These are phyloP conservation scores for Botrytis deweyae DNA, from an alignment of 2,329 filamentous ascomycete genomes.

Conservation along the genomic window DNA sequence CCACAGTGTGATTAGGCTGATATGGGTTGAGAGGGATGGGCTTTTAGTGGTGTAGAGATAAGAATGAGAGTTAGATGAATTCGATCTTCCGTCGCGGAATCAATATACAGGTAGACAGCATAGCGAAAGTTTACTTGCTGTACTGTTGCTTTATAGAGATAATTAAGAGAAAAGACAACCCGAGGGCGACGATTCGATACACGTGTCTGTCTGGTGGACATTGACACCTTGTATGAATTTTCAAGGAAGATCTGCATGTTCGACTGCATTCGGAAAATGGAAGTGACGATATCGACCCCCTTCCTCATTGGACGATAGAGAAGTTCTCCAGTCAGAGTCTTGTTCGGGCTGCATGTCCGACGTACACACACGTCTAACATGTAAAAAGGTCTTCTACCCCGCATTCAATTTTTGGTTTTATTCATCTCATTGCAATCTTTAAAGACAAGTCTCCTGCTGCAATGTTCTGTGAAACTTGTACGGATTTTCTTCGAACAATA, in stretches of 20 bases:
- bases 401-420: background rate
- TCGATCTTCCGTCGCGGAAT: too few relatives aligned
- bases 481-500: background rate
- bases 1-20: background rate
- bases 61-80: too few relatives aligned
- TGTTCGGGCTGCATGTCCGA: background rate
- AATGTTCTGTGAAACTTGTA: background rate
- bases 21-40: rapidly evolving
- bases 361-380: background rate
- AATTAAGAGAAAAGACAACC: background rate
- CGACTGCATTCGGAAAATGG: too few relatives aligned
- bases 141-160: background rate
- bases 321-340: background rate
- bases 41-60: too few relatives aligned
- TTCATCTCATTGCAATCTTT: background rate
- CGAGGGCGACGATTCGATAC: background rate
- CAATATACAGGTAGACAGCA: too few relatives aligned
- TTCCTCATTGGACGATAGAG: background rate
- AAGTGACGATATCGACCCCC: background rate
- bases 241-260: too few relatives aligned
- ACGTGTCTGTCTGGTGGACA: background rate
- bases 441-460: rapidly evolving
- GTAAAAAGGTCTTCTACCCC: background rate
- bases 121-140: rapidly evolving
- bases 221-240: too few relatives aligned